Evolutionary conservation across 2,329 filamentous ascomycete genomes (phyloP), one percentile per base, ranked within the genome.

Genomic region (Phoma herbarum): DNA sequence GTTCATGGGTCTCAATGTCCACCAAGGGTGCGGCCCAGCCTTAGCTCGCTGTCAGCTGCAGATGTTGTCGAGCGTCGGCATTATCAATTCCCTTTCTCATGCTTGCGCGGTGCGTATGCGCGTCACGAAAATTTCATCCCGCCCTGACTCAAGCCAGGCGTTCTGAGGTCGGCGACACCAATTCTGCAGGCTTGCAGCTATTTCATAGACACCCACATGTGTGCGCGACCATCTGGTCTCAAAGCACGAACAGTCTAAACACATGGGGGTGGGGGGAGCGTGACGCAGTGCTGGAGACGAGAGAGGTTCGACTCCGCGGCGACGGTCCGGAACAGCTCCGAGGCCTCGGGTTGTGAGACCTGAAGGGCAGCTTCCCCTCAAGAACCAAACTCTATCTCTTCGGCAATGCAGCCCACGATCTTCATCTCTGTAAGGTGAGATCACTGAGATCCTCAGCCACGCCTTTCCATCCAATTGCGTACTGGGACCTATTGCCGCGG

Each of bases 281-380:
- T 46, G 50, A 52, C 31, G 23, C 42, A 52, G 50, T 39, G 6
- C 22, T 39, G n/a, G 10, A 23, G 31, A 42, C 18, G 18, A 31
- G 25, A 23, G 33, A 42, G 8, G 46, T 6, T 35, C 25, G 10
- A 23, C n/a, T 29, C n/a, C 16, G 37, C 23, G 6, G 50, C n/a
- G 23, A 39, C 31, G 10, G n/a, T 45, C 28, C 50, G 31, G 42
- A 45, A 29, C 41, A 52, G n/a, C 29, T 33, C 39, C 26, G 18
- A n/a, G 1, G 20, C 37, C 8, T 41, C 26, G 23, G 26, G 7
- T 29, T 43, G 42, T 20, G 26, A 26, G 16, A 29, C 25, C 26
- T 16, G 41, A n/a, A 16, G 10, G 5, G 4, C 3, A 46, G 9
- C 26, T 12, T 11, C n/a, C n/a, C n/a, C 28, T 3, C 9, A 22